Evolutionary conservation across 768 basidiomycete species (phyloP).

Genomic region (Collybiopsis confluens): DNA sequence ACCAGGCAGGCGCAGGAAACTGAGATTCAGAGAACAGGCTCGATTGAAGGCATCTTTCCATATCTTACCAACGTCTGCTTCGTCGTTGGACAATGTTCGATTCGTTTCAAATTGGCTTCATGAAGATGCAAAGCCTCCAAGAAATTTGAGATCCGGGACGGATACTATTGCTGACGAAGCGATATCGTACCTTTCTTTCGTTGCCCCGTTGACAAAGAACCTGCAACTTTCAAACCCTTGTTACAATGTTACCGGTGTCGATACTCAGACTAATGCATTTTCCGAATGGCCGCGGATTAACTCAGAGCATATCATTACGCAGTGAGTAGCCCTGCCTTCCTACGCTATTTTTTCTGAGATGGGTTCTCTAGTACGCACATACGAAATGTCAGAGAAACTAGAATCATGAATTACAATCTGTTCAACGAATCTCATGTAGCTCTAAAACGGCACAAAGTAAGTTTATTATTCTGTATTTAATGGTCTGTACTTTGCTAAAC

Average conservation of each 20-base stretch:
- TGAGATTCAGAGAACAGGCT: not conserved
- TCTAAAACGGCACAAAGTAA: not conserved
- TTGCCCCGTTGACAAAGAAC: not conserved
- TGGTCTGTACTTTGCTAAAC: too few relatives aligned
- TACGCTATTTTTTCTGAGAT: too few relatives aligned
- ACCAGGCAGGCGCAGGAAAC: too few relatives aligned
- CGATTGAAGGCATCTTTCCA: not conserved
- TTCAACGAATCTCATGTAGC: constrained; percentile 1
- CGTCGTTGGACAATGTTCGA: constrained; percentile 1
- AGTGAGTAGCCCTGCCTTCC: too few relatives aligned
- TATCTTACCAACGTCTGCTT: constrained; percentile 8
- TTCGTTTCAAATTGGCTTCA: constrained; percentile 2
- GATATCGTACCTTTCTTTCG: not conserved
- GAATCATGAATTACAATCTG: constrained; percentile 1
- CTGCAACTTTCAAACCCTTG: constrained; percentile 1
- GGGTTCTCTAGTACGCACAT: not conserved
- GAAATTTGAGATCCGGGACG: too few relatives aligned
- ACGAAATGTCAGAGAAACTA: not conserved
- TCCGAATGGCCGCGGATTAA: too few relatives aligned
- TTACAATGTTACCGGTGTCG: not conserved
- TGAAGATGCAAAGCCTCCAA: not conserved
- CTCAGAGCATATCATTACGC: too few relatives aligned
- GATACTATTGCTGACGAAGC: constrained; percentile 2
- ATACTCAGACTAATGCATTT: too few relatives aligned
- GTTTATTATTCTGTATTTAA: too few relatives aligned